Percentiles rank a stretch among this genome's conserved stretches.
Conservation (phyloP, 306 rosid genomes). For the Trifolium fragiferum region DNA sequence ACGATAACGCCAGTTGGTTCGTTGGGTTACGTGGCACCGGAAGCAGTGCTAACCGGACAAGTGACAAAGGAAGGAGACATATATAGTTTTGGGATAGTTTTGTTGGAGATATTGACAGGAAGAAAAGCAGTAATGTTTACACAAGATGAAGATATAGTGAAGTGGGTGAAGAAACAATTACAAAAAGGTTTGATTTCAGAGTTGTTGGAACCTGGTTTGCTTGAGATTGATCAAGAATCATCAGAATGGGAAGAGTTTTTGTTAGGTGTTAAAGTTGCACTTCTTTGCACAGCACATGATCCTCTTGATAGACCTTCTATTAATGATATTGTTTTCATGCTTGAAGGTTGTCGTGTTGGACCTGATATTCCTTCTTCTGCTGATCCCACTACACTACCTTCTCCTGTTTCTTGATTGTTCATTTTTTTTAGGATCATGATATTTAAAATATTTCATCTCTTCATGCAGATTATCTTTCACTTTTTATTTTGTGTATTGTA, state of each 20-base stretch:
- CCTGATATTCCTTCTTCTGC: constrained; percentile 87
- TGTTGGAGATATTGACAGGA: constrained; percentile 81
- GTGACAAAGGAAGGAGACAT: constrained; percentile 76
- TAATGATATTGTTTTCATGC: constrained; percentile 87
- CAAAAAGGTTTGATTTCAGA: constrained; percentile 75
- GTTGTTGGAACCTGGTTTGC: constrained; percentile 79
- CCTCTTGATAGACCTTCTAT: constrained; percentile 85
- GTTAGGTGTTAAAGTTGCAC: constrained; percentile 79
- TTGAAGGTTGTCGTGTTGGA: constrained; percentile 86
- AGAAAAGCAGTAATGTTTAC: constrained; percentile 80
- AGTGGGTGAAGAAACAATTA: constrained; percentile 81
- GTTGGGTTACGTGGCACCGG: constrained; percentile 76
- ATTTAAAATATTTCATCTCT: constrained; percentile 33
- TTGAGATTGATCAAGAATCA: constrained; percentile 84
- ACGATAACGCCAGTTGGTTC: constrained; percentile 60
- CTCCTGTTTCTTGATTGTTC: constrained; percentile 53
- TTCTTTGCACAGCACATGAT: constrained; percentile 83
- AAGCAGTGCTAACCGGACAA: constrained; percentile 65
- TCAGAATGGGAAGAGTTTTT: constrained; percentile 91
- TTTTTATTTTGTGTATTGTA: constrained; percentile 33
- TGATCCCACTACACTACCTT: constrained; percentile 78
- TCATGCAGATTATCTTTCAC: constrained; percentile 4
- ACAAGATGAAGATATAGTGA: constrained; percentile 80
- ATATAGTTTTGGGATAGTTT: constrained; percentile 77
- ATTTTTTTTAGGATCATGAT: background rate